Conservation (phyloP, 148 eudicot species). For the Nepenthes mirabilis region DNA sequence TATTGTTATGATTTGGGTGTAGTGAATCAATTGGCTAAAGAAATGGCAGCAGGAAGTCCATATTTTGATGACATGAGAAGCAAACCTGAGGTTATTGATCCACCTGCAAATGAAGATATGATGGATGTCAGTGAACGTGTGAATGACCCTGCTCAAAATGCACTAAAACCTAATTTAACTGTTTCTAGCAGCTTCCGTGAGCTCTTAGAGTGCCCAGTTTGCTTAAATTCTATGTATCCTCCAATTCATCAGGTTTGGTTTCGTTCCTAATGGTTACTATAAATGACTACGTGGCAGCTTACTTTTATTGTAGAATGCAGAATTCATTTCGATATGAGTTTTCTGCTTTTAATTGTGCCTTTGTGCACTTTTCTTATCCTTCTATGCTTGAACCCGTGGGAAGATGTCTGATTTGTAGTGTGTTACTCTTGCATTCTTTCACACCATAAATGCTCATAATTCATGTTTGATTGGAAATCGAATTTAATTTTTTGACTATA, state of each 20-base stretch:
- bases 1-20: neutral
- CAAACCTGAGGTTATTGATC: slow-evolving; percentile 71
- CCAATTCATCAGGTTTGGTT: slow-evolving; percentile 77
- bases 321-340: too few species aligned
- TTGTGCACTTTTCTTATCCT: too few species aligned
- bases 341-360: too few species aligned
- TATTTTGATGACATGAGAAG: slow-evolving; percentile 56
- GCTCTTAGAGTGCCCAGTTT: slow-evolving; percentile 84
- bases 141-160: slow-evolving; percentile 45
- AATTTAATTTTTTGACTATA: too few species aligned
- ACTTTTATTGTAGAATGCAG: too few species aligned
- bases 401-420: too few species aligned
- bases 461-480: too few species aligned
- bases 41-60: slow-evolving; percentile 61
- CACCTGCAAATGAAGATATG: slow-evolving; percentile 50
- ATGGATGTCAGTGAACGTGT: slow-evolving; percentile 53
- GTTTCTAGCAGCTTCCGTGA: slow-evolving; percentile 78
- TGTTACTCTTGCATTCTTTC: too few species aligned
- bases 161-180: slow-evolving; percentile 40
- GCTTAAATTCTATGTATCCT: slow-evolving; percentile 96
- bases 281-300: too few species aligned
- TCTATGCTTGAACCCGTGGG: too few species aligned
- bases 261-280: neutral
- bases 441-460: too few species aligned
- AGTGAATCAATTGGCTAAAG: slow-evolving; percentile 2